Evolutionary conservation across 2,329 filamentous ascomycete genomes (phyloP).

Genomic region (Sclerotinia subarctica): DNA sequence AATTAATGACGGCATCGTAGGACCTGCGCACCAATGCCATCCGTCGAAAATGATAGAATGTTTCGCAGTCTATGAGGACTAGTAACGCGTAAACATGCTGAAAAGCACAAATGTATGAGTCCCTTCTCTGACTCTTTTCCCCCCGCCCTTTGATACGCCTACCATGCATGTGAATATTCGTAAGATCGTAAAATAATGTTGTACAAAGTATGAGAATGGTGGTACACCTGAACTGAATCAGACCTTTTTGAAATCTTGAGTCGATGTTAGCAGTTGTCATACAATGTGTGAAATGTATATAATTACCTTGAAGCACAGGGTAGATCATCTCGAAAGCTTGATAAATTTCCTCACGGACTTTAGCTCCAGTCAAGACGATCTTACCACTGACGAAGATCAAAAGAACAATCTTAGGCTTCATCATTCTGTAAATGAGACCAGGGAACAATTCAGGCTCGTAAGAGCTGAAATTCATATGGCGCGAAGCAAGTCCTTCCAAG

Average conservation of each 20-base stretch:
- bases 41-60: conserved; percentile 31
- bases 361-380: conserved; percentile 95
- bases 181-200: conserved; percentile 35
- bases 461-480: conserved; percentile 98
- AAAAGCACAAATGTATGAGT: conserved; percentile 34
- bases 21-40: conserved; percentile 44
- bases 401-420: conserved; percentile 98
- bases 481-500: conserved; percentile 88
- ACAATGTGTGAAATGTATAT: neutral
- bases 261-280: conserved; percentile 25
- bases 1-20: conserved; percentile 44
- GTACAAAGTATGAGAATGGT: conserved; percentile 13
- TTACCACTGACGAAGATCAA: conserved; percentile 98
- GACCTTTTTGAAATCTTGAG: conserved; percentile 40
- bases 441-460: conserved; percentile 99
- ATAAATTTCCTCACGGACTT: conserved; percentile 97
- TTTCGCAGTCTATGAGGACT: conserved; percentile 37
- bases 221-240: conserved; percentile 27
- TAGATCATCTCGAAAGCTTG: conserved; percentile 97
- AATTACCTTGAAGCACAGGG: conserved; percentile 80
- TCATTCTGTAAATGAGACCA: conserved; percentile 99
- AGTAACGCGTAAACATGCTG: conserved; percentile 33
- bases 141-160: conserved; percentile 31
- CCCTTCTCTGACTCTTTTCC: conserved; percentile 31
- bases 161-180: conserved; percentile 38